A percentile compares a stretch with the other conserved stretches of the same genome.
phyloP scores from a whole-genome alignment of 2,329 filamentous ascomycete species.

The Trichophyton equinum region DNA sequence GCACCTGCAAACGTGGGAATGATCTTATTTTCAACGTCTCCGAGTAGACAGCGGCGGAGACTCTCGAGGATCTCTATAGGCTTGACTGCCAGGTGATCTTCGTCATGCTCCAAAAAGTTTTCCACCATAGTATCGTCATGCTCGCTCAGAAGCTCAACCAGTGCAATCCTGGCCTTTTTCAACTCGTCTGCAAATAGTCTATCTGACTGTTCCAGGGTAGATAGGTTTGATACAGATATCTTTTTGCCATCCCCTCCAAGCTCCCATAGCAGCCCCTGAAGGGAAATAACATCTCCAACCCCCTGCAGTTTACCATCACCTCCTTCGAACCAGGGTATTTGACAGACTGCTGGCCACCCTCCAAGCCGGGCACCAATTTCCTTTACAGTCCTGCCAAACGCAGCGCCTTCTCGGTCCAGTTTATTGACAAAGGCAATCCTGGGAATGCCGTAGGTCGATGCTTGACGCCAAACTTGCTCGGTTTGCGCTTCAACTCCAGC shows the following conservation, averaged over 20 bases:
- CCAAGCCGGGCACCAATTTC: constrained; percentile 70
- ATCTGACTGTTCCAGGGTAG: constrained; percentile 41
- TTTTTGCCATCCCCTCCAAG: constrained; percentile 52
- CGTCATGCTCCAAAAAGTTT: constrained; percentile 63
- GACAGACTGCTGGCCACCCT: constrained; percentile 81
- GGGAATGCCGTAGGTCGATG: constrained; percentile 73
- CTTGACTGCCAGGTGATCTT: constrained; percentile 57
- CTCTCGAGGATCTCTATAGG: constrained; percentile 55
- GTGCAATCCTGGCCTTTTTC: constrained; percentile 57
- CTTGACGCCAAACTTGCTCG: constrained; percentile 89
- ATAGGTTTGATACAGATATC: constrained; percentile 44
- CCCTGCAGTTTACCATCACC: constrained; percentile 64
- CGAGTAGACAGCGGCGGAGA: constrained; percentile 58
- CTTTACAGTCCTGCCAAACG: constrained; percentile 71
- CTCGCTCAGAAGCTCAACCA: constrained; percentile 77
- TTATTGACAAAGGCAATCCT: constrained; percentile 75
- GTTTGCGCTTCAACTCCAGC: constrained; percentile 95
- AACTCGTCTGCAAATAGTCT: constrained; percentile 51
- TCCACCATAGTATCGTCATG: constrained; percentile 80
- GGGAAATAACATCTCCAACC: constrained; percentile 68
- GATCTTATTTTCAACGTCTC: constrained; percentile 51
- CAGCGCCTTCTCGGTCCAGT: constrained; percentile 67
- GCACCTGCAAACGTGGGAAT: constrained; percentile 84
- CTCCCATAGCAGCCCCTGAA: constrained; percentile 63
- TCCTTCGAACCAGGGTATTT: constrained; percentile 83